Evolutionary conservation across 2,329 filamentous ascomycete genomes (phyloP).

Genomic region (Scedosporium dehoogii): DNA sequence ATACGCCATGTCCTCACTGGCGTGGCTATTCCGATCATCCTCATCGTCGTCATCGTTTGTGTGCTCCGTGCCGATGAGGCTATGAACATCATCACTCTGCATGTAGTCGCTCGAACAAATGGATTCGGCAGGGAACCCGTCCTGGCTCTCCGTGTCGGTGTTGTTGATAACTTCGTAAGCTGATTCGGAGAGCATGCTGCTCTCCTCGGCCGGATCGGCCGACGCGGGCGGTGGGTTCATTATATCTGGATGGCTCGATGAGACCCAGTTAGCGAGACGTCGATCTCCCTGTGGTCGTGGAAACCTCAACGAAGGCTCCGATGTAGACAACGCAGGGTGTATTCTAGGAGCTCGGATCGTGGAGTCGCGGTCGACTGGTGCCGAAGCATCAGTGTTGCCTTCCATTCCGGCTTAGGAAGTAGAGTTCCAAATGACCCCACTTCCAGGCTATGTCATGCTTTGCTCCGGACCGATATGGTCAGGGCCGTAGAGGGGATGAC

Average conservation of each 20-base stretch:
- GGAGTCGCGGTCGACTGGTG: slow-evolving; percentile 6
- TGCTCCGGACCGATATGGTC: slow-evolving; percentile 1
- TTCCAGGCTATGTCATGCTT: slow-evolving; percentile 1
- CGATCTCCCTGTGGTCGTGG: slow-evolving; percentile 45
- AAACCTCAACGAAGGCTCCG: slow-evolving; percentile 44
- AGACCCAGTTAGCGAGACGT: slow-evolving; percentile 49
- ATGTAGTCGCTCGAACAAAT: slow-evolving; percentile 38
- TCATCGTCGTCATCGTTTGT: slow-evolving; percentile 34
- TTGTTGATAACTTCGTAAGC: slow-evolving; percentile 46
- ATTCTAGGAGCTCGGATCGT: slow-evolving; percentile 2
- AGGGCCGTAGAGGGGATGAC: neutral
- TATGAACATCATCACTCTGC: slow-evolving; percentile 41
- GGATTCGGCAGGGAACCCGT: slow-evolving; percentile 39
- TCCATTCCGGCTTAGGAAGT: slow-evolving; percentile 3
- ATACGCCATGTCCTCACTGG: slow-evolving; percentile 1
- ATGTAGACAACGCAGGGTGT: slow-evolving; percentile 21
- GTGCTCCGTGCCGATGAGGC: slow-evolving; percentile 37
- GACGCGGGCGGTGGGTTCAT: slow-evolving; percentile 28
- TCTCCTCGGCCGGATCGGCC: slow-evolving; percentile 31
- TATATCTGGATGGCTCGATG: slow-evolving; percentile 46
- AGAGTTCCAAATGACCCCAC: neutral
- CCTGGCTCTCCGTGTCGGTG: slow-evolving; percentile 44
- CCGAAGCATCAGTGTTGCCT: slow-evolving; percentile 1
- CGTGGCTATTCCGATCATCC: slow-evolving; percentile 12
- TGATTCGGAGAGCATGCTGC: slow-evolving; percentile 41